phyloP scores from a whole-genome alignment of 345 rosid species.

The Murraya paniculata region DNA sequence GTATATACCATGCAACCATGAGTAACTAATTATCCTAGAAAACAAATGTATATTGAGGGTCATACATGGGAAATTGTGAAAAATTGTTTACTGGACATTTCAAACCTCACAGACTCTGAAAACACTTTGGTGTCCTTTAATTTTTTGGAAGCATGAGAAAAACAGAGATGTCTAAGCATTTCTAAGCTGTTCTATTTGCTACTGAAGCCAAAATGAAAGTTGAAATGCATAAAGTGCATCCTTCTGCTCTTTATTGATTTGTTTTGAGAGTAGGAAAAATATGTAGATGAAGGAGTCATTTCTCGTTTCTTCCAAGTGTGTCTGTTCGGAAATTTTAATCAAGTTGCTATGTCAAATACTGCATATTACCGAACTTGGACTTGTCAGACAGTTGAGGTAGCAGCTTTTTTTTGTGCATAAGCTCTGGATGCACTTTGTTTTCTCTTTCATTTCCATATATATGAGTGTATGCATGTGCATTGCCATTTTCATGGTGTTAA shows the following conservation, averaged over 20 bases:
- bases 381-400: neutral
- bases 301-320: neutral
- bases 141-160: slow-evolving; percentile 5
- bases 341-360: neutral
- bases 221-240: neutral
- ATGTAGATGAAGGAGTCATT: neutral
- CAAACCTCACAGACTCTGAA: neutral
- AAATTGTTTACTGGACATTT: slow-evolving; percentile 2
- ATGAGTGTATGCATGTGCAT: neutral
- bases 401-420: neutral
- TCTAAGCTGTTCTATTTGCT: neutral
- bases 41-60: neutral
- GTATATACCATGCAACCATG: slow-evolving; percentile 38
- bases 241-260: neutral
- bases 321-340: neutral
- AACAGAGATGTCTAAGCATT: neutral
- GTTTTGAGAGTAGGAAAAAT: neutral
- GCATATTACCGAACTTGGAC: neutral
- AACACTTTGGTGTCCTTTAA: neutral
- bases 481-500: neutral
- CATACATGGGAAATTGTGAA: neutral
- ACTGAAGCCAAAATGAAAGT: neutral
- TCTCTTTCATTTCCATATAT: neutral
- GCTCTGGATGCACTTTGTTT: neutral
- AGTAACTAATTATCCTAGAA: neutral